Evolutionary conservation across 805 yeast genomes (phyloP).

Genomic region (Maudiozyma serrabonitensis): DNA sequence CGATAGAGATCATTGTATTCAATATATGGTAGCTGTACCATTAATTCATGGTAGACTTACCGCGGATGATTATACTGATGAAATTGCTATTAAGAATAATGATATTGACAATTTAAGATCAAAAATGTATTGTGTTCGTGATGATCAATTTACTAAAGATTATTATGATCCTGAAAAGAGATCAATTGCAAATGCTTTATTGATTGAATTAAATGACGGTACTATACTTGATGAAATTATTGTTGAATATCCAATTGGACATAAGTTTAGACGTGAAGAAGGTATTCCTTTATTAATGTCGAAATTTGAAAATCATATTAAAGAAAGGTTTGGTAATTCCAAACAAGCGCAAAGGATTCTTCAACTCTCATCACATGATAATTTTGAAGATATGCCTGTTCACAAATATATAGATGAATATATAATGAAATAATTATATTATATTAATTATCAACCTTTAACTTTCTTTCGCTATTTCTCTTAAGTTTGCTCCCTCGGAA

Average conservation of each 20-base stretch:
- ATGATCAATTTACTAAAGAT: constrained; percentile 38
- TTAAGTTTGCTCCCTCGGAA: too few species aligned
- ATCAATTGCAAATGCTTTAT: constrained; percentile 46
- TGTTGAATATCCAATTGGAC: constrained; percentile 52
- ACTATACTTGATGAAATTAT: constrained; percentile 41
- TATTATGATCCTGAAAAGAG: constrained; percentile 50
- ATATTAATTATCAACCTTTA: too few species aligned
- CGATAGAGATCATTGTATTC: constrained; percentile 57
- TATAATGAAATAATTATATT: background rate
- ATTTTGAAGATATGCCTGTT: constrained; percentile 35
- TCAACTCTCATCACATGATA: constrained; percentile 25
- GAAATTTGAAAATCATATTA: constrained; percentile 44
- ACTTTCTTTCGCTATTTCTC: too few species aligned
- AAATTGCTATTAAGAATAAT: constrained; percentile 38
- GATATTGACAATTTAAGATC: constrained; percentile 42
- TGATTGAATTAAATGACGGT: constrained; percentile 45
- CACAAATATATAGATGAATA: constrained; percentile 40
- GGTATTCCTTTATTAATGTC: constrained; percentile 45
- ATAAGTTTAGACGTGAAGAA: constrained; percentile 47
- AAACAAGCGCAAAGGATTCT: constrained; percentile 33
- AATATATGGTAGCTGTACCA: constrained; percentile 53
- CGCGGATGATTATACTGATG: constrained; percentile 48
- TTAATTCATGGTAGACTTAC: constrained; percentile 45
- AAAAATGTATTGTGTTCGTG: constrained; percentile 47
- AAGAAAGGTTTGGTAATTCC: constrained; percentile 32